Percentiles rank a stretch among this genome's conserved stretches.
These are phyloP conservation scores for Chaetoscypha palmicola DNA, from an alignment of 2,329 filamentous ascomycete species.

Conservation along the genomic window DNA sequence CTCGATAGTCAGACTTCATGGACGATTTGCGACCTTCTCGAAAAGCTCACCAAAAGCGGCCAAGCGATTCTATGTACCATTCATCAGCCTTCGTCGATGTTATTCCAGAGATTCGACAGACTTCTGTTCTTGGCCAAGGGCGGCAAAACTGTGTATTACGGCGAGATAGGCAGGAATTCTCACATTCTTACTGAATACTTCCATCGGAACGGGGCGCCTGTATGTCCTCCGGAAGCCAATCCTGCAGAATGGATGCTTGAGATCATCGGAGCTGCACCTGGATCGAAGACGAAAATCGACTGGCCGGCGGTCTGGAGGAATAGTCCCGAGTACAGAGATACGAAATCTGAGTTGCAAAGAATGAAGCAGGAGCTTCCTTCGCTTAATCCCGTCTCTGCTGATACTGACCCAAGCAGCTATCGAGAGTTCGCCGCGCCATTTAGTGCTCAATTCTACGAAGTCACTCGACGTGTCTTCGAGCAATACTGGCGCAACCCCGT, in stretches of 20 bases:
- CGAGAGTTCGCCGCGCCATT: slow-evolving; percentile 59
- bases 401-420: slow-evolving; percentile 36
- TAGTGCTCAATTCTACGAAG: slow-evolving; percentile 43
- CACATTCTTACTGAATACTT: slow-evolving; percentile 65
- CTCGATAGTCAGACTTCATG: slow-evolving; percentile 89
- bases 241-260: slow-evolving; percentile 76
- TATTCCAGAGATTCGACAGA: slow-evolving; percentile 84
- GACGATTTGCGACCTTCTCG: slow-evolving; percentile 79
- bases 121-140: slow-evolving; percentile 70
- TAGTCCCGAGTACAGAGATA: slow-evolving; percentile 39
- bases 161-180: slow-evolving; percentile 66
- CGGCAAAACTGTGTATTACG: slow-evolving; percentile 74
- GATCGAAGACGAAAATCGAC: slow-evolving; percentile 52
- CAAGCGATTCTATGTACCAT: slow-evolving; percentile 92
- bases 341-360: slow-evolving; percentile 41
- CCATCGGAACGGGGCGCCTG: slow-evolving; percentile 58
- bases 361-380: slow-evolving; percentile 33
- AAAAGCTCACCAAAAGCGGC: slow-evolving; percentile 81
- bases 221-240: slow-evolving; percentile 64
- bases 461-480: slow-evolving; percentile 51
- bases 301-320: slow-evolving; percentile 56
- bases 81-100: slow-evolving; percentile 85
- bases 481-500: slow-evolving; percentile 60
- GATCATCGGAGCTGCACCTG: slow-evolving; percentile 50
- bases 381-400: slow-evolving; percentile 6